Conservation (phyloP, 768 basidiomycete species). For the Auriscalpium microsporum region DNA sequence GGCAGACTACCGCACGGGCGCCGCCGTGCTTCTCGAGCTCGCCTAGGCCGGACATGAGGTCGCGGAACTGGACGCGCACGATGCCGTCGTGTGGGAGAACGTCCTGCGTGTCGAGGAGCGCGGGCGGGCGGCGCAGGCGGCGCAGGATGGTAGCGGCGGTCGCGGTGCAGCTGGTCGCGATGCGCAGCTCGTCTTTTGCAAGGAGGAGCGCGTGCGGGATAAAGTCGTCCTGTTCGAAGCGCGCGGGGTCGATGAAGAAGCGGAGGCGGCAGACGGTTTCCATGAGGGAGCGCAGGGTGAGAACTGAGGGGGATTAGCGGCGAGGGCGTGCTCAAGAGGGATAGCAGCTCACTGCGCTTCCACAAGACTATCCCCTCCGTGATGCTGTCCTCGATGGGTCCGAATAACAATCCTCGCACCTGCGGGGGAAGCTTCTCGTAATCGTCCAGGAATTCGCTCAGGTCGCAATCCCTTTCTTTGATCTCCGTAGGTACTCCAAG, state of each 20-base stretch:
- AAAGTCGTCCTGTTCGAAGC: background rate
- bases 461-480: background rate
- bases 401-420: background rate
- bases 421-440: background rate
- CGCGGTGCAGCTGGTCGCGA: background rate
- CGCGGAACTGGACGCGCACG: background rate
- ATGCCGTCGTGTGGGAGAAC: background rate
- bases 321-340: background rate
- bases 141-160: background rate
- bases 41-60: background rate
- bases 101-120: background rate
- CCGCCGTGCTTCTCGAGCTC: background rate
- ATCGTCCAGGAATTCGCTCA: background rate
- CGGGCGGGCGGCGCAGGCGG: background rate
- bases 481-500: no score
- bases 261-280: background rate
- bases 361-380: background rate
- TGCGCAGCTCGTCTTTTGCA: background rate
- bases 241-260: conserved; percentile 1
- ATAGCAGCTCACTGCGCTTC: background rate
- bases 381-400: background rate
- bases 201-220: background rate
- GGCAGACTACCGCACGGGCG: background rate
- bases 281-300: background rate
- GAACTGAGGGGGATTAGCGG: background rate